Conservation (phyloP, 1,284 basidiomycete species). For the Meira nashicola region DNA sequence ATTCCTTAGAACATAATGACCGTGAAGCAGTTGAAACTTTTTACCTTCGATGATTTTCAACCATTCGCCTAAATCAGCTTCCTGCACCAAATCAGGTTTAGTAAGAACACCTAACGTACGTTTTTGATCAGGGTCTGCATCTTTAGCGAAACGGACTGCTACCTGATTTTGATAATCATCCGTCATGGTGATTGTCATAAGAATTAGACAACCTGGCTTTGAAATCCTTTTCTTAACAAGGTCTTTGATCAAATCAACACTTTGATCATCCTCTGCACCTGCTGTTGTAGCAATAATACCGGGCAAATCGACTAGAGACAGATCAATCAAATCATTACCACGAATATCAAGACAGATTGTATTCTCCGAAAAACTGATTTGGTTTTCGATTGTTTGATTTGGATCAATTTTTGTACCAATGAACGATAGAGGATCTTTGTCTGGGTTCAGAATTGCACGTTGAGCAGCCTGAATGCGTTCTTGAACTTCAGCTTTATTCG, state of each 20-base stretch:
- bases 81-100: not conserved
- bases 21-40: not conserved
- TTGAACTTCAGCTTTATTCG: not conserved
- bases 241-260: not conserved
- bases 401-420: not conserved
- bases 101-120: not conserved
- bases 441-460: slow-evolving; percentile 2
- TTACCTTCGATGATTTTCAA: not conserved
- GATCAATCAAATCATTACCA: not conserved
- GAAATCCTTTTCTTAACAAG: not conserved
- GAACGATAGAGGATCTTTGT: not conserved
- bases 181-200: not conserved
- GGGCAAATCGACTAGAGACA: not conserved
- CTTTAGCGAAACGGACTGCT: not conserved
- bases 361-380: slow-evolving; percentile 3
- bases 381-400: not conserved
- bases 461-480: not conserved
- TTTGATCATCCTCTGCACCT: not conserved
- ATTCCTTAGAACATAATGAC: not conserved
- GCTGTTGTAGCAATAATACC: not conserved
- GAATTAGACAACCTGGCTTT: slow-evolving; percentile 3
- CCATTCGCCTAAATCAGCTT: not conserved
- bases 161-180: not conserved
- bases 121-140: not conserved
- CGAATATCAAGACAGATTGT: not conserved